Percentiles rank a stretch among this genome's conserved stretches.
Conservation (phyloP, 192 early-diverging fungal species). For the Linnemannia elongata region DNA sequence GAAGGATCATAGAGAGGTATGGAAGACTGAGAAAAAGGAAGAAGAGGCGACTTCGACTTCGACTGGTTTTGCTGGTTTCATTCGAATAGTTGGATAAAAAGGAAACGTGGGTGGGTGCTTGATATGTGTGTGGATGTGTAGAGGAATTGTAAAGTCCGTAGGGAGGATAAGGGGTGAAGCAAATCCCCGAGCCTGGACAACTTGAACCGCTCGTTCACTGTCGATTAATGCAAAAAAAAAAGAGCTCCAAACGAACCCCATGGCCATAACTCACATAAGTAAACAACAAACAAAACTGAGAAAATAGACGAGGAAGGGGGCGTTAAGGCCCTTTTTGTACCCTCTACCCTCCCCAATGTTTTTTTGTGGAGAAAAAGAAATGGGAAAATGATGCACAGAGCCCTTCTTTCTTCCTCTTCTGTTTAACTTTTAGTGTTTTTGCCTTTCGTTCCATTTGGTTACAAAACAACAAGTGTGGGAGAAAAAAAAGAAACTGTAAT, state of each 20-base stretch:
- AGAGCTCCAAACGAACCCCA: too few relatives aligned
- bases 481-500: not conserved
- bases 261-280: not conserved
- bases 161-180: too few relatives aligned
- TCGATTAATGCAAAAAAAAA: not conserved
- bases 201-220: too few relatives aligned
- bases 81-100: too few relatives aligned
- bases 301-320: not conserved
- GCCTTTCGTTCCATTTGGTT: not conserved
- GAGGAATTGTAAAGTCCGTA: too few relatives aligned
- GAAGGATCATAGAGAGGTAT: not conserved
- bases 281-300: not conserved
- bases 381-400: slow-evolving; percentile 5
- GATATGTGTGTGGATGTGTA: too few relatives aligned
- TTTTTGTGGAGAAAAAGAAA: slow-evolving; percentile 8
- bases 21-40: not conserved
- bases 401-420: not conserved
- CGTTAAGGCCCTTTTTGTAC: not conserved
- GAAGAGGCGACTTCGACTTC: too few relatives aligned
- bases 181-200: too few relatives aligned
- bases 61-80: too few relatives aligned
- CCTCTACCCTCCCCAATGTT: not conserved
- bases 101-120: too few relatives aligned
- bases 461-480: slow-evolving; percentile 8
- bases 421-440: not conserved